Percentiles rank a stretch among this genome's conserved stretches.
phyloP scores from a whole-genome alignment of 257 asterid species.

The Cruciata laevipes region DNA sequence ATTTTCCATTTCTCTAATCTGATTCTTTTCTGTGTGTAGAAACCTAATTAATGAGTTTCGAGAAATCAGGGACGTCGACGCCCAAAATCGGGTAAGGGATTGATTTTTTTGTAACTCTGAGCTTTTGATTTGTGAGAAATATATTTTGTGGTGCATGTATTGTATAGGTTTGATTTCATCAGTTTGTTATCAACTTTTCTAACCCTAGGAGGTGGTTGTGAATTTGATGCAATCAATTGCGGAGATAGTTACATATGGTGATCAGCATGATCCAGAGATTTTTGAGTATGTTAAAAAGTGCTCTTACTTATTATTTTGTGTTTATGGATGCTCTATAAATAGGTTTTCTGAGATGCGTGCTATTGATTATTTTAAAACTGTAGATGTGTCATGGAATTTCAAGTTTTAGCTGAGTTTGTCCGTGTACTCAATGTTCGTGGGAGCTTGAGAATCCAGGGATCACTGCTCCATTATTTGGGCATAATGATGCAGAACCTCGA shows the following conservation, averaged over 20 bases:
- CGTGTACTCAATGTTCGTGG: slow-evolving; percentile 12
- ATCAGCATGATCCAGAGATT: slow-evolving; percentile 15
- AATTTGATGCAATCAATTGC: slow-evolving; percentile 19
- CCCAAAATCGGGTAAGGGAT: slow-evolving; percentile 15
- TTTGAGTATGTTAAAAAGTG: slow-evolving; percentile 13
- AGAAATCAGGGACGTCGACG: slow-evolving; percentile 11
- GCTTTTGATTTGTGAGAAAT: background rate
- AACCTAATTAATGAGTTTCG: slow-evolving; percentile 13
- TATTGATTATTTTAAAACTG: background rate
- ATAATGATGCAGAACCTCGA: slow-evolving; percentile 21
- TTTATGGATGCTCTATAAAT: background rate
- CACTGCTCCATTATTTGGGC: slow-evolving; percentile 21
- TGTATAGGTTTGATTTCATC: background rate
- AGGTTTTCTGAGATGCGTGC: background rate
- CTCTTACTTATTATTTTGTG: background rate
- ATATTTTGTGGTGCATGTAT: background rate
- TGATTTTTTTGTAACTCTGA: background rate
- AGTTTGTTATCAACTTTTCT: background rate
- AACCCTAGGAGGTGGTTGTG: slow-evolving; percentile 11
- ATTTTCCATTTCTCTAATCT: background rate
- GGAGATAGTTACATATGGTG: slow-evolving; percentile 21
- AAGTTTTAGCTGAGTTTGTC: slow-evolving; percentile 19
- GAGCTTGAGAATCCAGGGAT: slow-evolving; percentile 17
- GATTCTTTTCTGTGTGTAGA: slow-evolving; percentile 1
- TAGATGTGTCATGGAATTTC: slow-evolving; percentile 25